Evolutionary conservation across 2,329 filamentous ascomycete genomes (phyloP).

Genomic region (Hortaea werneckii): DNA sequence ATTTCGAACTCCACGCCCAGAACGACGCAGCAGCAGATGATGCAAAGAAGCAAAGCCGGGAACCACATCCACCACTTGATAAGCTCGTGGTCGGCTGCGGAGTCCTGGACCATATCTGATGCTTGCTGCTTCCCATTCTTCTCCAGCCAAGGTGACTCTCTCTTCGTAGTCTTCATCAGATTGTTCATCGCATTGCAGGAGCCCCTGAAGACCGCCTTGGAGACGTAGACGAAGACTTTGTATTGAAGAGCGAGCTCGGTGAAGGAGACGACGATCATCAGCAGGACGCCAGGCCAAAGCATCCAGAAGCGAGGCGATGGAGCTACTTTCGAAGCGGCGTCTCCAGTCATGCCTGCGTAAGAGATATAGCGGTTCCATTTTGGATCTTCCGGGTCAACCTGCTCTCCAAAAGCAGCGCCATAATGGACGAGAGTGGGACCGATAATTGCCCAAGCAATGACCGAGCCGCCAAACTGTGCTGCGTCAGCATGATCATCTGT

Average conservation of each 20-base stretch:
- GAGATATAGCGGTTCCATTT: constrained; percentile 35
- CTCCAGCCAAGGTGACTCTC: constrained; percentile 34
- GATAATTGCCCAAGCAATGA: constrained; percentile 49
- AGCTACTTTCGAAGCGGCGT: constrained; percentile 30
- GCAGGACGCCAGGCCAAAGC: constrained; percentile 41
- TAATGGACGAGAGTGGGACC: constrained; percentile 47
- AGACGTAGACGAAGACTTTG: constrained; percentile 35
- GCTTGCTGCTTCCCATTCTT: constrained; percentile 29
- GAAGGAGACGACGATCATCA: constrained; percentile 43
- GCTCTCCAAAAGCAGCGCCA: constrained; percentile 36
- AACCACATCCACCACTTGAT: constrained; percentile 47
- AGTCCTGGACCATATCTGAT: constrained; percentile 41
- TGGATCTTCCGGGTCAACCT: constrained; percentile 23
- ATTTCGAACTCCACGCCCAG: constrained; percentile 46
- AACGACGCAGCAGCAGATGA: constrained; percentile 40
- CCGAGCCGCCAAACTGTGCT: constrained; percentile 37
- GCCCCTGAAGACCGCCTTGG: constrained; percentile 41
- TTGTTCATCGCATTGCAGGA: constrained; percentile 34
- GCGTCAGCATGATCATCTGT: too few species aligned
- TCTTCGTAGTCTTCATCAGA: constrained; percentile 30
- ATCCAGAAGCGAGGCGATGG: constrained; percentile 44
- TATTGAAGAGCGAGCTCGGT: constrained; percentile 26
- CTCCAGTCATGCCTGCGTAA: constrained; percentile 30
- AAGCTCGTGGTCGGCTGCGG: constrained; percentile 36
- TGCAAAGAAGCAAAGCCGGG: constrained; percentile 36